Evolutionary conservation across 1,139 yeast genomes (phyloP), one percentile per base, ranked within the genome.

Genomic region (Debaryomycetaceae sp.): DNA sequence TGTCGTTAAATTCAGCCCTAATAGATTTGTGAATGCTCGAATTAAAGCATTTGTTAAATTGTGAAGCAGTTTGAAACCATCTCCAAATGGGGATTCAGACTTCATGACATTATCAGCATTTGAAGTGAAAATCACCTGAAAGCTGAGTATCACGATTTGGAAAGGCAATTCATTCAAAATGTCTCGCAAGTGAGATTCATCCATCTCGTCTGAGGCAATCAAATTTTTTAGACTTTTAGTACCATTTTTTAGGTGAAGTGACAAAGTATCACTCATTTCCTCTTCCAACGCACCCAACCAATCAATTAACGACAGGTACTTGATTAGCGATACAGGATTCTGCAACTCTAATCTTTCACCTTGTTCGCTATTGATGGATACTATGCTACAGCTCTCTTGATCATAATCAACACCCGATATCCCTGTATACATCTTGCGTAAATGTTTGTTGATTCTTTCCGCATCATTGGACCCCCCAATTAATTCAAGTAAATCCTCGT

Each of bases 401-500:
- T 78, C 76, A 46, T 68, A 71, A 0, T 65, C 57, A 1, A 88
- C 54, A 3, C 69, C 61, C 0, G 75, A 56, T 7, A 89, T 69
- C 1, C 95, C 95, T 3, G 81, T 64, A 60, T 86, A 90, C 82
- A 93, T 78, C 56, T 87, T 88, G 43, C 71, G 72, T 45, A 89
- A 63, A 57, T 87, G 95, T 48, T 72, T 75, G 27, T 84, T 83
- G 4, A 84, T 68, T 6, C 78, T 61, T 0, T 50, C 48, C 5
- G 80, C 61, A 52, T 84, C 79, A 6, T 64, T 65, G 0, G 83
- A 71, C 46, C 83, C 76, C 4, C 97, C 97, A 44, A 93, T 78
- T 37, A 93, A 78, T 50, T 89, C 96, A 36, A 93, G 66, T 36
- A 93, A 68, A 59, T 91, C 97, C 51, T 90, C 97, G 58, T 93